Percentiles rank a stretch among this genome's conserved stretches.
phyloP scores from a whole-genome alignment of 208 protist species.

The Wallacemonas sp. region DNA sequence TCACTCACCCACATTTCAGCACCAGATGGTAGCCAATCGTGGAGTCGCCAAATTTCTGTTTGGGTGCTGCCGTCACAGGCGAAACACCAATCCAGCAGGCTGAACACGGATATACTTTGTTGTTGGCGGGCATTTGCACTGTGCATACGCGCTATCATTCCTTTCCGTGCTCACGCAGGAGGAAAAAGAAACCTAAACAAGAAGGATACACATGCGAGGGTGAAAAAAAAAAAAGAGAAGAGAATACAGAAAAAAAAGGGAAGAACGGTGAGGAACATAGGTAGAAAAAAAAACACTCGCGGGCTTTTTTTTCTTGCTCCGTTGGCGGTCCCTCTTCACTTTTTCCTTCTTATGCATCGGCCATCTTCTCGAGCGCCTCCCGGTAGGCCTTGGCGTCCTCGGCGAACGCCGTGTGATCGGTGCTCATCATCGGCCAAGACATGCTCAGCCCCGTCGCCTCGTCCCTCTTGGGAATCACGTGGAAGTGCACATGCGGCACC shows the following conservation, averaged over 20 bases:
- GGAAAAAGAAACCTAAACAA: too few species aligned
- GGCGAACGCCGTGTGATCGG: conserved; percentile 58
- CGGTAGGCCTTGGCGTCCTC: conserved; percentile 65
- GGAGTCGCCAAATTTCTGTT: too few species aligned
- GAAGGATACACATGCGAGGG: neutral
- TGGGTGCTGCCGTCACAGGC: too few species aligned
- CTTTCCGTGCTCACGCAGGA: too few species aligned
- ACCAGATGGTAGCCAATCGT: too few species aligned
- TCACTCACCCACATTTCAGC: too few species aligned
- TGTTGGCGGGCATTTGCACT: too few species aligned
- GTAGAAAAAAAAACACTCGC: neutral
- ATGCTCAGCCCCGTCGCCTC: conserved; percentile 61
- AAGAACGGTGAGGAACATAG: neutral
- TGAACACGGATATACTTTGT: too few species aligned
- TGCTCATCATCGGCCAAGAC: conserved; percentile 64
- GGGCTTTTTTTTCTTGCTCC: too few species aligned
- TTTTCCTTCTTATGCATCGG: conserved; percentile 9
- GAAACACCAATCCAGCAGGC: too few species aligned
- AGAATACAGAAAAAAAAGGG: conserved; percentile 10
- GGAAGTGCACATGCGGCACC: conserved; percentile 94
- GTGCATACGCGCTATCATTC: too few species aligned
- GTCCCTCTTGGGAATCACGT: conserved; percentile 91
- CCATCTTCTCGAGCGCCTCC: conserved; percentile 61
- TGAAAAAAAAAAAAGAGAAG: conserved; percentile 3
- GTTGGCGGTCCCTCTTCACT: too few species aligned